Conservation (phyloP, 805 yeast genomes). For the Nakazawaea holstii region DNA sequence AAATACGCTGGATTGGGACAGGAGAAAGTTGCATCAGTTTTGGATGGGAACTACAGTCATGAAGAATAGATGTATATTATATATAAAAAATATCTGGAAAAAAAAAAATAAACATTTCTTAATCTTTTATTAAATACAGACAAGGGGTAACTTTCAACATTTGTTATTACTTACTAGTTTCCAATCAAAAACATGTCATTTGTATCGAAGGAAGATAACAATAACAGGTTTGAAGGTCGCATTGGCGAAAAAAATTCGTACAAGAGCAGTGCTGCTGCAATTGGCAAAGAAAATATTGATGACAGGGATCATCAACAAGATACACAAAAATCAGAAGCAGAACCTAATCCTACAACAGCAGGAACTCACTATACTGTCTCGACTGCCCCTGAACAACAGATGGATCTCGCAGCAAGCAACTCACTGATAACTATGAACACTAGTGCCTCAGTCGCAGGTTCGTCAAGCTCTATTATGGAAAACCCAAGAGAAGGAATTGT, state of each 20-base stretch:
- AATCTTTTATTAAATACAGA: not conserved
- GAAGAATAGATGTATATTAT: not conserved
- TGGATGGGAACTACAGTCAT: slow-evolving; percentile 2
- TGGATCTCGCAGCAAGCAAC: not conserved
- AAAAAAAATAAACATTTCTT: not conserved
- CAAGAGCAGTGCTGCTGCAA: too few relatives aligned
- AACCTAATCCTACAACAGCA: not conserved
- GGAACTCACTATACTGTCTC: not conserved
- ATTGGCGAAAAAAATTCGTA: too few relatives aligned
- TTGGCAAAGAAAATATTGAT: too few relatives aligned
- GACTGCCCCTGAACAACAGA: not conserved
- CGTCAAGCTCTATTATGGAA: not conserved
- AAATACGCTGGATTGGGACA: slow-evolving; percentile 44
- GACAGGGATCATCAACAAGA: too few relatives aligned
- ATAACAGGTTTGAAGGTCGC: too few relatives aligned
- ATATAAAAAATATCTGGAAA: not conserved
- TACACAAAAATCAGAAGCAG: too few relatives aligned
- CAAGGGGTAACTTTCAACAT: not conserved
- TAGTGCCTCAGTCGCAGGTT: not conserved
- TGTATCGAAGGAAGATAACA: too few relatives aligned
- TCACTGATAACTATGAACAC: not conserved
- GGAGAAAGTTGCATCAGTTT: slow-evolving; percentile 25
- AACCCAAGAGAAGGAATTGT: not conserved
- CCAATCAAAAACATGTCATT: too few relatives aligned
- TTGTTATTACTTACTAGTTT: too few relatives aligned